Percentiles rank a stretch among this genome's conserved stretches.
phyloP scores from a whole-genome alignment of 495 filamentous ascomycete species.

The Peziza echinospora region DNA sequence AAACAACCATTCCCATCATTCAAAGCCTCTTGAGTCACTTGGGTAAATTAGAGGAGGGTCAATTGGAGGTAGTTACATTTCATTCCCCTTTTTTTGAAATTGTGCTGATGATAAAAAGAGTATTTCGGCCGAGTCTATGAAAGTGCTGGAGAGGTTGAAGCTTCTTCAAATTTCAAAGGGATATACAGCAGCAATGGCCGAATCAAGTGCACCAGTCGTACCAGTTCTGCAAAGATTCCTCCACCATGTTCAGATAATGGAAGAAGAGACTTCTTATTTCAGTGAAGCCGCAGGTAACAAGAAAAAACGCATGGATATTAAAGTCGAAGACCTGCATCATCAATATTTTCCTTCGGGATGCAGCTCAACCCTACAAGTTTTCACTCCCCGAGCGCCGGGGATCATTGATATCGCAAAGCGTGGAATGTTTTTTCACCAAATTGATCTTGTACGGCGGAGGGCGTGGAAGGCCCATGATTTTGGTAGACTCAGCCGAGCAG shows the following conservation, averaged over 20 bases:
- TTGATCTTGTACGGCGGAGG: not conserved
- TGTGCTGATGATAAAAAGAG: no score
- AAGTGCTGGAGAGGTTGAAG: not conserved
- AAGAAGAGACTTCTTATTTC: not conserved
- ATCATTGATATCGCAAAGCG: not conserved
- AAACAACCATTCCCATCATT: not conserved
- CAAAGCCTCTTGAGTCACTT: no score
- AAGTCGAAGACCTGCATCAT: not conserved
- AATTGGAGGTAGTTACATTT: no score
- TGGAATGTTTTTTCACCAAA: not conserved
- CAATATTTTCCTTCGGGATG: not conserved
- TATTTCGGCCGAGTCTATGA: not conserved
- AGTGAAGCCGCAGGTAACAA: not conserved
- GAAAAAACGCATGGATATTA: not conserved
- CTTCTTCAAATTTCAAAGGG: not conserved
- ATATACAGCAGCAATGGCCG: not conserved
- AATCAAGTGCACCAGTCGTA: not conserved
- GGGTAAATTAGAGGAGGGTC: no score
- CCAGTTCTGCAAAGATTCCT: not conserved
- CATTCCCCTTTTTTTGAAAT: no score
- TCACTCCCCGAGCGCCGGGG: not conserved
- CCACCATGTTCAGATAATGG: not conserved
- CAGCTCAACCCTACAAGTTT: not conserved
- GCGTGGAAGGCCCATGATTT: not conserved
- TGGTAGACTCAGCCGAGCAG: not conserved